A percentile compares a stretch with the other conserved stretches of the same genome.
phyloP scores from a whole-genome alignment of 345 rosid genomes.

The Trapa bicornis region DNA sequence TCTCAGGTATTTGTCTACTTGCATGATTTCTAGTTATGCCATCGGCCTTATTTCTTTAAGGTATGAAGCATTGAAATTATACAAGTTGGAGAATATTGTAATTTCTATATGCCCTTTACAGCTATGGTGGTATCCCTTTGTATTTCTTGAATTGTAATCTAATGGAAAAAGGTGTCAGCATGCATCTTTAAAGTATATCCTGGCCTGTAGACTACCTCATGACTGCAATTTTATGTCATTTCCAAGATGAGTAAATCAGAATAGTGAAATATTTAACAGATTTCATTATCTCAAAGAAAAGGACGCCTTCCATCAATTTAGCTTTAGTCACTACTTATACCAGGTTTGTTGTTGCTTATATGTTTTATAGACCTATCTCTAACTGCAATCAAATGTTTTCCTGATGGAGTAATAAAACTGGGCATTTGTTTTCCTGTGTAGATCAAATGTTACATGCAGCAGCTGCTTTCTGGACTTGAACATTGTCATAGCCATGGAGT shows the following conservation, averaged over 20 bases:
- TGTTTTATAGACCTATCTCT: not conserved
- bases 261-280: not conserved
- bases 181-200: not conserved
- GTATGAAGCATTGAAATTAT: not conserved
- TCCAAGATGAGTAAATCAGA: too few relatives aligned
- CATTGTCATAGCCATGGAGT: constrained; percentile 46
- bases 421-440: constrained; percentile 13
- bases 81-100: not conserved
- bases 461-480: constrained; percentile 38
- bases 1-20: constrained; percentile 28
- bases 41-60: not conserved
- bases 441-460: constrained; percentile 52
- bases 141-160: not conserved
- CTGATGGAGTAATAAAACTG: not conserved
- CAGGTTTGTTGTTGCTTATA: not conserved
- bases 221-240: not conserved
- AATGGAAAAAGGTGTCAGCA: not conserved
- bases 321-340: not conserved
- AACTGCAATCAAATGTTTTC: not conserved
- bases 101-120: not conserved
- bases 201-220: not conserved
- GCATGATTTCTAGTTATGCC: not conserved
- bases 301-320: not conserved
- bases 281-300: not conserved
- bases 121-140: not conserved